Evolutionary conservation across 208 protist species (phyloP), one percentile per base, ranked within the genome.

Genomic region (Acanthamoeba royreba): DNA sequence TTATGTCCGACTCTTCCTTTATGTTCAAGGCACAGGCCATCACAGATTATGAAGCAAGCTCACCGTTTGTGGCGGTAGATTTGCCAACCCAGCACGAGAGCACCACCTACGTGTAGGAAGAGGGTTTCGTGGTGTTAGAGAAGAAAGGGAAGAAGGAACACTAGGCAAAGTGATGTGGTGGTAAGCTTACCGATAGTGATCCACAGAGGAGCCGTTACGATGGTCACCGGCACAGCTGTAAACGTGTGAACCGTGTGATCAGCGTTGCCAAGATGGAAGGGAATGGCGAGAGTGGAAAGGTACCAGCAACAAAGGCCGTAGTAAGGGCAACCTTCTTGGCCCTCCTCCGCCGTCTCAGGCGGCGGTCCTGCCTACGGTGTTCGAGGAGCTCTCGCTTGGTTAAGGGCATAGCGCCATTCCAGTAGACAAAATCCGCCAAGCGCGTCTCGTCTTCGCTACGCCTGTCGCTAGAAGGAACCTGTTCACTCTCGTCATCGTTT

Each of bases 311-410:
- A 42, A 81, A 81, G 69, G 69, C 69, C 1, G 69, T 81, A 42
- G 69, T 81, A 42, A 81, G 69, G 69, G 69, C 69, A 11, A 81
- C 69, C 69, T 81, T 81, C 69, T 47, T 81, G 69, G 40, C 69
- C 69, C 31, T 43, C 69, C 13, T 81, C 40, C 43, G 43, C 40
- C 69, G 69, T n/a, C 40, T 11, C 19, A 13, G 5, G 11, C 69
- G 33, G 9, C 38, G 33, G 19, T 49, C n/a, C 22, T 17, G 40
- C 69, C 42, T 9, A 40, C 49, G 25, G 69, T 22, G 69, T 28
- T 81, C 69, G 69, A 11, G 69, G 4, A 35, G 69, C 69, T 81
- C 69, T 4, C 49, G 69, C 42, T 81, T 81, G 69, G 69, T 81
- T 13, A 81, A 42, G 40, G 69, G 69, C 69, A 81, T 81, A 3